phyloP scores from a whole-genome alignment of 768 basidiomycete genomes.

The Xerocomellus amylosporus region DNA sequence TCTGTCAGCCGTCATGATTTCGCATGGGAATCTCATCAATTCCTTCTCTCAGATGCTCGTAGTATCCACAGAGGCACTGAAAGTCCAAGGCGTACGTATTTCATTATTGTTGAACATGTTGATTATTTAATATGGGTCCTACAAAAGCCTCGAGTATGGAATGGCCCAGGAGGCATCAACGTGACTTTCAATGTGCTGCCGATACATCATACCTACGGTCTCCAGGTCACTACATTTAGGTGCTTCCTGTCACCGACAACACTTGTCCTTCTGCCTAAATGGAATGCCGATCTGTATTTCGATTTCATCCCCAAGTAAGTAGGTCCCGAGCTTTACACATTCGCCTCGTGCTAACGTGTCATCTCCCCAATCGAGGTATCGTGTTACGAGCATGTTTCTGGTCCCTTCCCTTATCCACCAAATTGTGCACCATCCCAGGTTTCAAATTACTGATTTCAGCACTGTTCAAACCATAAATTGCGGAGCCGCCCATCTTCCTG shows the following conservation, averaged over 20 bases:
- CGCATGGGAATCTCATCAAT: conserved; percentile 59
- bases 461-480: conserved; percentile 42
- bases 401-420: conserved; percentile 68
- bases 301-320: conserved; percentile 68
- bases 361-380: conserved; percentile 42
- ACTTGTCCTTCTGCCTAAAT: conserved; percentile 53
- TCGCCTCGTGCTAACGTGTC: background rate
- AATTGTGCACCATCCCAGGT: conserved; percentile 51
- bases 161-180: conserved; percentile 45
- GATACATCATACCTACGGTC: conserved; percentile 63
- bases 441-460: conserved; percentile 51
- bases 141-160: conserved; percentile 38
- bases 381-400: conserved; percentile 45
- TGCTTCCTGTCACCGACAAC: conserved; percentile 46
- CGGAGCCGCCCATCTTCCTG: conserved; percentile 70
- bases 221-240: conserved; percentile 53
- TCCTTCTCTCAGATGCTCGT: conserved; percentile 41
- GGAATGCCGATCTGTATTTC: conserved; percentile 54
- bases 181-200: conserved; percentile 59
- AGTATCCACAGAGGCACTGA: conserved; percentile 25
- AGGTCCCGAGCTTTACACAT: conserved; percentile 13
- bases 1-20: conserved; percentile 63
- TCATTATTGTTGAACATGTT: background rate
- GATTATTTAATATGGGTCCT: background rate
- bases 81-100: conserved; percentile 40